A percentile compares a stretch with the other conserved stretches of the same genome.
These are phyloP conservation scores for Kazachstania martiniae DNA, from an alignment of 805 yeast species.

Conservation along the genomic window DNA sequence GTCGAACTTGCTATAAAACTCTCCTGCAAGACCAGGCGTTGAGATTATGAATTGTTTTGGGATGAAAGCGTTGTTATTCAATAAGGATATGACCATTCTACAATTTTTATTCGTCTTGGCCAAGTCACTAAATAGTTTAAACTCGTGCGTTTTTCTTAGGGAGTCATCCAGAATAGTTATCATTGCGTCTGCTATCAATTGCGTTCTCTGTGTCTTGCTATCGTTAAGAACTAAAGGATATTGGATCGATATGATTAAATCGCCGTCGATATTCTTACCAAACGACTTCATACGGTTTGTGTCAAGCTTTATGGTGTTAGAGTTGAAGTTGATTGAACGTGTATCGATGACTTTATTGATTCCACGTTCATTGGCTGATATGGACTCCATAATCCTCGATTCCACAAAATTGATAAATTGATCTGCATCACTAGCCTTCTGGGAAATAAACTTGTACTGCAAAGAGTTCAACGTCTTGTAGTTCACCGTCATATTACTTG, in stretches of 20 bases:
- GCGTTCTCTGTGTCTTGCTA: neutral
- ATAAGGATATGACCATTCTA: conserved; percentile 14
- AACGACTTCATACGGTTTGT: conserved; percentile 3
- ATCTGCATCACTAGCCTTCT: conserved; percentile 4
- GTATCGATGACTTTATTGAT: conserved; percentile 10
- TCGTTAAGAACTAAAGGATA: conserved; percentile 14
- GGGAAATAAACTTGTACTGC: conserved; percentile 6
- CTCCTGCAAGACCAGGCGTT: conserved; percentile 13
- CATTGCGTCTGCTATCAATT: conserved; percentile 9
- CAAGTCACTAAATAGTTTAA: conserved; percentile 3
- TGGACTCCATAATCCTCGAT: conserved; percentile 15
- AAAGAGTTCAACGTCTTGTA: conserved; percentile 10
- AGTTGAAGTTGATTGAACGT: conserved; percentile 9
- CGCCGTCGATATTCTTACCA: conserved; percentile 6
- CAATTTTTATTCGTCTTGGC: conserved; percentile 5
- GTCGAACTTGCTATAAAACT: conserved; percentile 8
- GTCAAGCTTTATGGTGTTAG: conserved; percentile 7
- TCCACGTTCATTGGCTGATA: conserved; percentile 14
- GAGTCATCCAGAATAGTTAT: conserved; percentile 10
- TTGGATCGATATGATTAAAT: conserved; percentile 8
- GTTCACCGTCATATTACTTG: conserved; percentile 8
- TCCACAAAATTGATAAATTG: conserved; percentile 8
- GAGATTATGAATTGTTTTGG: conserved; percentile 14
- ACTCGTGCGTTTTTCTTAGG: conserved; percentile 1
- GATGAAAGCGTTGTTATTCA: conserved; percentile 5